These are phyloP conservation scores for Bolboschoenoplectus hybrid DNA, from an alignment of 202 grass and related monocot genomes.

Conservation along the genomic window DNA sequence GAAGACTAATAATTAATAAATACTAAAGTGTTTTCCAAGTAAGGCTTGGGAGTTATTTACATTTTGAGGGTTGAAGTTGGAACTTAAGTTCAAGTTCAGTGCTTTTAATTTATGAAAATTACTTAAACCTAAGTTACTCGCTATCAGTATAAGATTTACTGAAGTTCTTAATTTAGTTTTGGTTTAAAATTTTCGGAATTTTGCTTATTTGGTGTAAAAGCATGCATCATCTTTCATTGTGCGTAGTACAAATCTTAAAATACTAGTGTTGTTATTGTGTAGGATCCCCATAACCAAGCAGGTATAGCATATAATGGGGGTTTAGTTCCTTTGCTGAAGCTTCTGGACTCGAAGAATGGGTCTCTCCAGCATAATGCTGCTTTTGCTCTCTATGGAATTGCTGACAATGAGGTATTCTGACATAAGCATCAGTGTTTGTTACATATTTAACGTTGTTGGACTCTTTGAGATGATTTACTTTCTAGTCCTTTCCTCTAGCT, in stretches of 20 bases:
- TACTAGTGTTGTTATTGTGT: constrained; percentile 35
- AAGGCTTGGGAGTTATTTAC: constrained; percentile 7
- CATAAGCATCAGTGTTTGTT: constrained; percentile 16
- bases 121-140: not conserved
- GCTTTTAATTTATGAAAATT: constrained; percentile 8
- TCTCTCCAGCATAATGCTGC: constrained; percentile 99
- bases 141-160: not conserved
- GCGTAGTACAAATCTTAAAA: constrained; percentile 33
- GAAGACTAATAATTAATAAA: not conserved
- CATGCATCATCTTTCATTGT: constrained; percentile 33
- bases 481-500: constrained; percentile 24
- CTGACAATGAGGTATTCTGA: constrained; percentile 88
- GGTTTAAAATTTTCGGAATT: constrained; percentile 15
- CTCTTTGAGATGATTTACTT: constrained; percentile 1
- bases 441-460: not conserved
- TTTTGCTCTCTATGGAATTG: constrained; percentile 99
- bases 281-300: constrained; percentile 99
- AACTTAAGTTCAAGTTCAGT: not conserved
- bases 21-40: not conserved
- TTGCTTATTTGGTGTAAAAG: constrained; percentile 2
- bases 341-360: constrained; percentile 99
- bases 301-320: constrained; percentile 98
- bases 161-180: constrained; percentile 14
- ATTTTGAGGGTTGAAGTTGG: constrained; percentile 12
- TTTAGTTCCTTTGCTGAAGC: constrained; percentile 90